Evolutionary conservation across 345 rosid genomes (phyloP).

Genomic region (Bruguiera gymnorhiza): DNA sequence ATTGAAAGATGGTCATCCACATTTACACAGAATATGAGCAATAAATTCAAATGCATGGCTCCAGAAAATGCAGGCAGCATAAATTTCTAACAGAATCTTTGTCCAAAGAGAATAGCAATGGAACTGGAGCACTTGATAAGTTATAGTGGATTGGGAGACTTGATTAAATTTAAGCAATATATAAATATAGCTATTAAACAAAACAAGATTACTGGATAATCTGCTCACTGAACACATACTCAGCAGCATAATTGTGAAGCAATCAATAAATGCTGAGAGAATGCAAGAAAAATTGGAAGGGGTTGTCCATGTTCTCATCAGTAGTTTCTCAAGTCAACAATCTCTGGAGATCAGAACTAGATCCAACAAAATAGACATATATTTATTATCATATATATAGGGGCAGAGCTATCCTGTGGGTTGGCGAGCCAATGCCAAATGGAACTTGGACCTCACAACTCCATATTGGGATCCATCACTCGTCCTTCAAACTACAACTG

Average conservation of each 20-base stretch:
- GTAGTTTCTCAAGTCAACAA: not conserved
- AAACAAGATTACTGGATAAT: too few species aligned
- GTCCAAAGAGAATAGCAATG: not conserved
- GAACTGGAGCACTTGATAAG: not conserved
- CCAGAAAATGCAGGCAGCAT: not conserved
- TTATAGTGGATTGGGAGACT: too few species aligned
- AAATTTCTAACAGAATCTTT: not conserved
- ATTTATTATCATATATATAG: too few species aligned
- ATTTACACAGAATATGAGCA: not conserved
- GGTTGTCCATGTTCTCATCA: not conserved
- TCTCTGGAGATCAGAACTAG: not conserved
- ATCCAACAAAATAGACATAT: not conserved
- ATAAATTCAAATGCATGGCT: not conserved
- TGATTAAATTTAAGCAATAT: too few species aligned
- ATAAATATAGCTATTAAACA: too few species aligned
- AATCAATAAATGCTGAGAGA: not conserved
- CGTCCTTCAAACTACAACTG: too few species aligned
- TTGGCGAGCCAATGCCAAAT: too few species aligned
- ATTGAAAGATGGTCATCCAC: not conserved
- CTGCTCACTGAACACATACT: too few species aligned
- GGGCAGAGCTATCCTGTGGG: too few species aligned
- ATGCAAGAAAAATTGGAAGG: not conserved
- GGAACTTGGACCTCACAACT: too few species aligned
- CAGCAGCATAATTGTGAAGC: not conserved
- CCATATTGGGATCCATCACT: too few species aligned